These are phyloP conservation scores for Zygosaccharomyces sapae DNA, from an alignment of 1,139 yeast genomes.

Conservation along the genomic window DNA sequence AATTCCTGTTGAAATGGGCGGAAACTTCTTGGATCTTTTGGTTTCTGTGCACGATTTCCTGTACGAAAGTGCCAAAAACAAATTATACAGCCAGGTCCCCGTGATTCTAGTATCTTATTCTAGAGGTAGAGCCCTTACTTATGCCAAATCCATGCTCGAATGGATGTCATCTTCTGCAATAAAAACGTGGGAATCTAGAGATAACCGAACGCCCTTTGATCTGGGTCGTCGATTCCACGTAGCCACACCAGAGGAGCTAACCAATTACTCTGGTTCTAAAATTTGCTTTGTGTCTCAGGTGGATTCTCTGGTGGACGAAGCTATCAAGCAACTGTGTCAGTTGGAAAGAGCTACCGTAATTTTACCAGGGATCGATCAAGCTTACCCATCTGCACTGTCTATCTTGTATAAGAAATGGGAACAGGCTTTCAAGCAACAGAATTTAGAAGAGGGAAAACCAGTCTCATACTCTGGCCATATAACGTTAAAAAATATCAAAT, in stretches of 20 bases:
- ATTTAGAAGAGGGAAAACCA: conserved; percentile 36
- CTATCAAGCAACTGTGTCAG: conserved; percentile 52
- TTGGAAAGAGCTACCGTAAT: conserved; percentile 66
- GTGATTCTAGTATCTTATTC: conserved; percentile 71
- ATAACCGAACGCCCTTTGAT: conserved; percentile 60
- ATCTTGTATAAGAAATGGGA: conserved; percentile 58
- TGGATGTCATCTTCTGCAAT: conserved; percentile 87
- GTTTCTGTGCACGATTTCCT: conserved; percentile 57
- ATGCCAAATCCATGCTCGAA: conserved; percentile 85
- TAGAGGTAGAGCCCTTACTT: conserved; percentile 72
- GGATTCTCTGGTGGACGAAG: conserved; percentile 38
- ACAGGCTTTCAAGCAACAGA: conserved; percentile 39
- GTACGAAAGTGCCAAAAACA: conserved; percentile 29
- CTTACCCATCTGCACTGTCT: conserved; percentile 14
- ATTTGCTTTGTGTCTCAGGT: conserved; percentile 78
- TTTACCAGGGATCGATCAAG: conserved; percentile 43
- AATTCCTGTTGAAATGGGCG: conserved; percentile 79
- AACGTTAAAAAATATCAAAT: conserved; percentile 15
- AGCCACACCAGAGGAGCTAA: conserved; percentile 55
- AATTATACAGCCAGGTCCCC: conserved; percentile 45
- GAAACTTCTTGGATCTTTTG: conserved; percentile 75
- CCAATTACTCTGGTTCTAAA: conserved; percentile 62
- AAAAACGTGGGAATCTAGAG: conserved; percentile 74
- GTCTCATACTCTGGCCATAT: conserved; percentile 22
- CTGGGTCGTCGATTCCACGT: conserved; percentile 56